Evolutionary conservation across 108 stramenopile species (phyloP), one percentile per base, ranked within the genome.

Genomic region (Cyclostephanos tholiformis): DNA sequence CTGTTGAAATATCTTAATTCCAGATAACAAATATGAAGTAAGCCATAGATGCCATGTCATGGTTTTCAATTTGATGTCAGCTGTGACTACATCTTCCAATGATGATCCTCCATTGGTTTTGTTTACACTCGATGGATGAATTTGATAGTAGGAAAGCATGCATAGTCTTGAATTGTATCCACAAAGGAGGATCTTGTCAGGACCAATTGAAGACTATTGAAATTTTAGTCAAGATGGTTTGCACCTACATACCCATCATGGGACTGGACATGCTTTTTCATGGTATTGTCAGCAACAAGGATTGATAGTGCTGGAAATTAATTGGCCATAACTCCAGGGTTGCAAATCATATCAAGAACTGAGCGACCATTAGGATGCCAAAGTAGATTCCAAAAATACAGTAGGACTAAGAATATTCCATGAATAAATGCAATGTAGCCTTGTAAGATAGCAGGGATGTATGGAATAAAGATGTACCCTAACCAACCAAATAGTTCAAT

Each of bases 341-440:
- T 53, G 7, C 52, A 20, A 7, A 53, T 1, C 6, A 53, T 53
- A 25, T 53, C 23, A 22, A 22, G 3, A 20, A 53, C 20, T 2
- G n/a, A 51, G 4, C 52, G 20, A 22, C 52, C 52, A 6, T 53
- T 53, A 6, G 52, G 23, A 53, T 53, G 52, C 52, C 52, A 53
- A 20, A 22, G 6, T 22, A 53, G n/a, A 53, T 53, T 53, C 52
- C 50, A 53, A 53, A 53, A 53, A 25, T 53, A 53, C 6, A 53
- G 6, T 8, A 10, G 23, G 2, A 53, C 52, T 6, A 10, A 25
- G 20, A 51, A 2, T 17, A 53, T 53, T 22, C 25, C 52, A 25
- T 53, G 8, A 8, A 53, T 9, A 5, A 53, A 25, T 4, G 4
- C 20, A 20, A 20, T 20, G 8, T 20, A 51, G 4, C 17, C 10